Evolutionary conservation across 2,329 filamentous ascomycete species (phyloP).

Genomic region (Daldinia sp.): DNA sequence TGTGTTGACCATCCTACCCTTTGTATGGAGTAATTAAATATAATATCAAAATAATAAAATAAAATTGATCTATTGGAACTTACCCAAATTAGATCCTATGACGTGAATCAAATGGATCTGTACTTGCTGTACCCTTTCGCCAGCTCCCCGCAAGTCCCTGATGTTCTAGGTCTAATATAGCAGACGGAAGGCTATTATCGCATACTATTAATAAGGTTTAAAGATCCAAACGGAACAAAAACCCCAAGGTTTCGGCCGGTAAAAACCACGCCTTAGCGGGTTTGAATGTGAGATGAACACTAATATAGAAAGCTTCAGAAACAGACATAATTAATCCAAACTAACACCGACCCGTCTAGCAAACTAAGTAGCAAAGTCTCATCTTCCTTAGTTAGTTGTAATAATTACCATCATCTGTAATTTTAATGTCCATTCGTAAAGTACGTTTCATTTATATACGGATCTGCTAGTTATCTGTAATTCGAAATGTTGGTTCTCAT

Average conservation of each 20-base stretch:
- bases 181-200: slow-evolving; percentile 4
- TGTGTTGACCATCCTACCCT: not conserved
- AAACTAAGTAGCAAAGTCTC: slow-evolving; percentile 19
- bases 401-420: not conserved
- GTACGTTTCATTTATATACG: slow-evolving; percentile 35
- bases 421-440: not conserved
- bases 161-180: slow-evolving; percentile 12
- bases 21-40: not conserved
- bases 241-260: slow-evolving; percentile 32
- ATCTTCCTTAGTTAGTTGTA: slow-evolving; percentile 4
- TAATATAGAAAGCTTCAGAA: not conserved
- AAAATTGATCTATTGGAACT: slow-evolving; percentile 20
- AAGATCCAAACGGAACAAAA: slow-evolving; percentile 1
- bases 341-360: slow-evolving; percentile 10
- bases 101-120: slow-evolving; percentile 9
- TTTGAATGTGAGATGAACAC: not conserved
- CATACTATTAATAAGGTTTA: slow-evolving; percentile 8
- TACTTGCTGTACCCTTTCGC: not conserved
- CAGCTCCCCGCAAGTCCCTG: slow-evolving; percentile 10
- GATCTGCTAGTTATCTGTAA: slow-evolving; percentile 4
- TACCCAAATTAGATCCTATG: slow-evolving; percentile 8
- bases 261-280: slow-evolving; percentile 14
- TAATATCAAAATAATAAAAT: not conserved
- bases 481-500: slow-evolving; percentile 14
- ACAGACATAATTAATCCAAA: slow-evolving; percentile 15